Base-by-base conservation (phyloP, 2,329 filamentous ascomycete species). In the Cryphonectria japonica region DNA sequence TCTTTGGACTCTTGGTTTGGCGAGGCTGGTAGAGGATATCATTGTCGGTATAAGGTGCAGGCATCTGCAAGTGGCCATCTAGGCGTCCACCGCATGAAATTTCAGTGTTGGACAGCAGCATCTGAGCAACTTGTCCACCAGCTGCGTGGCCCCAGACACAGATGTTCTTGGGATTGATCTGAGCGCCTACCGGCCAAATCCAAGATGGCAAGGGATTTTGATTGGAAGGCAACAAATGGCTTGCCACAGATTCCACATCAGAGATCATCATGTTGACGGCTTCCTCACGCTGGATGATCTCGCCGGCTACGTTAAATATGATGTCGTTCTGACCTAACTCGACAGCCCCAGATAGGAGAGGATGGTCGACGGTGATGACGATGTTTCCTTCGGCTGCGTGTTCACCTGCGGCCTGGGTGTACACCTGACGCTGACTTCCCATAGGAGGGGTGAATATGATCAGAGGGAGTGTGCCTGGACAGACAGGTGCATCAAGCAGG, bases 351-450 rank as follows among this genome's bases (percentile, higher is more conserved):
- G 71, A 73, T 5, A 71, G n/a, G 50, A 54, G 68, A 13, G 66
- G 34, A 32, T 66, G 64, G 19, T 73, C 71, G 13, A 73, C 67
- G 22, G 71, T 67, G 22, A 71, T 41, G 9, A 67, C 71, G 14
- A 73, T 41, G 13, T 66, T 29, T 32, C 67, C 65, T 29, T 29
- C 19, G 22, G 66, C 66, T 37, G 71, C 71, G 67, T 67, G 66
- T 14, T 73, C 69, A 60, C 66, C 59, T 43, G 71, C 71, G 16
- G 32, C 29, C 66, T 73, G 71, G 7, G 71, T 69, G 26, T 73
- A 73, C 9, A 66, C 57, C 69, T 71, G 71, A 39, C 69, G 69
- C 63, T 73, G 71, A 60, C 66, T 67, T 39, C 69, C 66, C 3
- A 32, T 63, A 16, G 67, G 46, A 34, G 71, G 71, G 43, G 57